phyloP scores from a whole-genome alignment of 306 rosid genomes.

The Casuarina glauca region DNA sequence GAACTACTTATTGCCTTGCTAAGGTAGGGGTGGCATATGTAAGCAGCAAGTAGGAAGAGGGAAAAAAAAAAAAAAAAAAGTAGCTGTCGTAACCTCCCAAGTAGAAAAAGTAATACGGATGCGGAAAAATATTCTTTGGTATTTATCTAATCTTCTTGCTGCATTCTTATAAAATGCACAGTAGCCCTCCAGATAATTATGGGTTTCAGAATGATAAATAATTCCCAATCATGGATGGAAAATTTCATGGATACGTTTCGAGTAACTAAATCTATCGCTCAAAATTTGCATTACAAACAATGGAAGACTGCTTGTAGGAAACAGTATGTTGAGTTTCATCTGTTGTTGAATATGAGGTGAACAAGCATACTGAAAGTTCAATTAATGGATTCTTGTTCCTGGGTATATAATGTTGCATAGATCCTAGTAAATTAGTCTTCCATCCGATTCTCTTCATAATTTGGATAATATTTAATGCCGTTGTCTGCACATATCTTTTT shows the following conservation, averaged over 20 bases:
- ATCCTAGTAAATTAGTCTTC: background rate
- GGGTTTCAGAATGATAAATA: background rate
- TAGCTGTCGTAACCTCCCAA: background rate
- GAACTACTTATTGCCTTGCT: background rate
- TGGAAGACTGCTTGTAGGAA: background rate
- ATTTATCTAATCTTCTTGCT: background rate
- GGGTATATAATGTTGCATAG: background rate
- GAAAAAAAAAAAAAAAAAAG: background rate
- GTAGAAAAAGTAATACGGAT: background rate
- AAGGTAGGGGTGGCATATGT: background rate
- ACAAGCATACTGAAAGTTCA: background rate
- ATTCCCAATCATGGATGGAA: background rate
- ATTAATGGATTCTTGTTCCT: background rate
- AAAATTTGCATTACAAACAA: background rate
- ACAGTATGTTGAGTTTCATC: too few relatives aligned
- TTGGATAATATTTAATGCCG: background rate
- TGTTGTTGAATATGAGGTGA: background rate
- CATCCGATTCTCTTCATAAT: background rate
- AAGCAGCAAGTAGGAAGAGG: background rate
- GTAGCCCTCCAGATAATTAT: background rate
- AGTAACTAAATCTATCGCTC: background rate
- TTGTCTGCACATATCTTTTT: constrained; percentile 12
- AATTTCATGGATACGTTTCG: background rate
- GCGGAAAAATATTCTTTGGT: background rate
- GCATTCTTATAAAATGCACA: background rate